Base-by-base conservation (phyloP, 257 asterid genomes). In the Lantana camara region DNA sequence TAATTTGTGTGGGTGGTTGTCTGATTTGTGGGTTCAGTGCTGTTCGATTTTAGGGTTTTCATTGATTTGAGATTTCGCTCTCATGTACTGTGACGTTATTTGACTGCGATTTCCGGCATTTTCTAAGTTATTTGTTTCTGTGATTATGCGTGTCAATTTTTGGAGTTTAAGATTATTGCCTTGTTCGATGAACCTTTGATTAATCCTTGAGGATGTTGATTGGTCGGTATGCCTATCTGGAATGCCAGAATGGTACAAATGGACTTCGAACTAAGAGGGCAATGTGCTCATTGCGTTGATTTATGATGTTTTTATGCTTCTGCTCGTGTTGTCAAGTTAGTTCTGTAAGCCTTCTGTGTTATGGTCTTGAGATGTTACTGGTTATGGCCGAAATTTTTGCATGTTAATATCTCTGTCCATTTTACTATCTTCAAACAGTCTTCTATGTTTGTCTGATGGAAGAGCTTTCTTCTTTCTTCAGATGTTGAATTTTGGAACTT, bases 41-140 rank as follows among this genome's bases (percentile, higher is more conserved):
- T 24, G 4, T 34, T 20, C 27, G 21, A 29, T 51, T 57, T 42
- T 69, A 68, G 80, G 78, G 73, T 74, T 67, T 56, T 47, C 8
- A 40, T 42, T 34, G 57, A 38, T 41, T 17, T 38, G 51, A 52
- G 34, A 67, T 61, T 71, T 35, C 20, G 60, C 11, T 59, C 42
- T 45, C 23, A 46, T 47, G 22, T 57, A 22, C 40, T 30, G 7
- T 7, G 37, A 17, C 24, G 20, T n/a, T 51, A 13, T n/a, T 44
- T 35, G 54, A 27, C 57, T 54, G 11, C 34, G 38, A 11, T 2
- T 32, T 60, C 23, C 1, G 34, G 12, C 44, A 4, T n/a, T n/a
- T n/a, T 29, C 4, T 41, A n/a, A 60, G 66, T 47, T 35, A 1
- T 38, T 13, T n/a, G n/a, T n/a, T 57, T 7, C 16, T 24, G 9